A percentile compares a stretch with the other conserved stretches of the same genome.
phyloP scores from a whole-genome alignment of 1,139 yeast genomes.

The Meyerozyma carpophila region DNA sequence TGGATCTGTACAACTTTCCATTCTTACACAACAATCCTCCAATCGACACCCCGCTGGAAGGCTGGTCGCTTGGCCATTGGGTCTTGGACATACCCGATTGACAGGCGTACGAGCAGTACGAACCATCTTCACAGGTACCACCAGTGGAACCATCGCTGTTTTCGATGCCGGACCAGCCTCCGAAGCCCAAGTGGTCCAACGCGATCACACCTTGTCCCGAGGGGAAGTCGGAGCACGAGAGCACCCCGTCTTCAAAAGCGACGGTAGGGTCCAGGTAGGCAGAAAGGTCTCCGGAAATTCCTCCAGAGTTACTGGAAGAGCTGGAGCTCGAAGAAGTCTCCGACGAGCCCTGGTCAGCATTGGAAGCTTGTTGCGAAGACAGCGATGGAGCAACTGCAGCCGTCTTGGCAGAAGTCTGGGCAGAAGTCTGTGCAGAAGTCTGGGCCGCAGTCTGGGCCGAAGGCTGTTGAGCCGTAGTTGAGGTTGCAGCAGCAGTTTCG shows the following conservation, averaged over 20 bases:
- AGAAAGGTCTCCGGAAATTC: slow-evolving; percentile 51
- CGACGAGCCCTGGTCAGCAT: slow-evolving; percentile 8
- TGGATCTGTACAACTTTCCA: slow-evolving; percentile 78
- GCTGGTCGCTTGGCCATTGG: slow-evolving; percentile 90
- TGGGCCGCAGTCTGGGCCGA: slow-evolving; percentile 8
- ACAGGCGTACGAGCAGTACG: slow-evolving; percentile 95
- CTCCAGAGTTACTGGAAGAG: slow-evolving; percentile 26
- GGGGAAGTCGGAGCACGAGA: slow-evolving; percentile 78
- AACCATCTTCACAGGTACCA: slow-evolving; percentile 71
- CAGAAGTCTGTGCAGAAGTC: slow-evolving; percentile 9
- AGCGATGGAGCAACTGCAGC: not conserved
- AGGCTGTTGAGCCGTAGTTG: slow-evolving; percentile 5
- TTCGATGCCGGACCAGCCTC: slow-evolving; percentile 88
- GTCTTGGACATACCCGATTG: slow-evolving; percentile 96
- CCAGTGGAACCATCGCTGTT: slow-evolving; percentile 61
- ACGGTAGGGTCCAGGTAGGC: slow-evolving; percentile 49
- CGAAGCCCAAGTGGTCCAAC: slow-evolving; percentile 72
- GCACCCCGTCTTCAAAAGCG: slow-evolving; percentile 74
- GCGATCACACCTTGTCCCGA: slow-evolving; percentile 86
- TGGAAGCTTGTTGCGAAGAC: slow-evolving; percentile 4
- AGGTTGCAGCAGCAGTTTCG: slow-evolving; percentile 11
- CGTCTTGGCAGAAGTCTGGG: slow-evolving; percentile 2
- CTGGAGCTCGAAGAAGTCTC: slow-evolving; percentile 12
- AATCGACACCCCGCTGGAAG: slow-evolving; percentile 78
- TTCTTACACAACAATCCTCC: slow-evolving; percentile 82